Base-by-base conservation (phyloP, 2,329 filamentous ascomycete species). In the Pyricularia grisea region DNA sequence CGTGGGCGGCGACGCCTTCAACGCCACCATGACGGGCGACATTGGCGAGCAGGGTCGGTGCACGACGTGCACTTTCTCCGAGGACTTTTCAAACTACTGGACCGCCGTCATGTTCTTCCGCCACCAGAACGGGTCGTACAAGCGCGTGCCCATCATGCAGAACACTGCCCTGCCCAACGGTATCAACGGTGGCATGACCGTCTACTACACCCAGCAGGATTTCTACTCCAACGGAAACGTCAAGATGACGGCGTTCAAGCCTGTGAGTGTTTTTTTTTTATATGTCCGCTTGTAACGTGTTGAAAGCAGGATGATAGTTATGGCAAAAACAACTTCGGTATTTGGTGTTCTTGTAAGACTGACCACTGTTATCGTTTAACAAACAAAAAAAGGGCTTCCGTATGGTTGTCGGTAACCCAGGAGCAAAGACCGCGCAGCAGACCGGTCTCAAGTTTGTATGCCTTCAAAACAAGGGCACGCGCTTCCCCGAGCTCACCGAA, bases 401-500 rank as follows among this genome's bases (percentile, higher is more conserved):
- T 65, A 82, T 82, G 80, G 78, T 79, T 2, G 75, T 81, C 11
- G 81, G 80, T 60, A 78, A 75, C 70, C 73, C 75, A 10, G 72
- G 73, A 65, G 69, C 72, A 55, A 77, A 72, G 33, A 75, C 74
- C 0, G 77, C 76, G 66, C 77, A 76, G 66, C 75, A 77, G 67
- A 74, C 76, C 65, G 77, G 77, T 6, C 75, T 82, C 10, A 80
- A 79, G 63, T 82, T 79, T 68, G 78, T 79, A 28, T 82, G 80
- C 69, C 73, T 82, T 27, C 72, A 81, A 66, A 76, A 78, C 72
- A 77, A 78, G 70, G 74, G 73, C 23, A 82, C 79, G 0, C 76
- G 80, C 42, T 80, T 78, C 71, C 76, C 76, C 67, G 81, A 82
- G 73, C 76, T 79, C 2, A 74, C 77, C 28, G 76, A 77, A 65